Evolutionary conservation across 2,329 filamentous ascomycete species (phyloP).

Genomic region (Aspergillus brasiliensis): DNA sequence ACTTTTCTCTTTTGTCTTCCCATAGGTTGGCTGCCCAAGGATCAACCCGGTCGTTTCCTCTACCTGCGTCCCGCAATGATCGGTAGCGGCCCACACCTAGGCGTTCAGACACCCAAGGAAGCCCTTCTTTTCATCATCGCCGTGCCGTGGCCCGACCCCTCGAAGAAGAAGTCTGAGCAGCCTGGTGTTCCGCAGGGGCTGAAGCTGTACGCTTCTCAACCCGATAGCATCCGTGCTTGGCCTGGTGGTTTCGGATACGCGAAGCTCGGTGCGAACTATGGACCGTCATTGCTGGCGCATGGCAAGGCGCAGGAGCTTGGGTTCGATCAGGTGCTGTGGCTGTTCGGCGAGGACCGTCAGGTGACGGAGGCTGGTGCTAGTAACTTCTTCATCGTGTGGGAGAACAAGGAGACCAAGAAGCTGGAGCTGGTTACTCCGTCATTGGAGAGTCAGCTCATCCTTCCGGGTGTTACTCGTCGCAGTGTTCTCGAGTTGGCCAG

Average conservation of each 20-base stretch:
- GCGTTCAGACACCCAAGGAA: conserved; percentile 76
- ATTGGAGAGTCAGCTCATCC: conserved; percentile 77
- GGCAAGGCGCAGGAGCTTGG: conserved; percentile 71
- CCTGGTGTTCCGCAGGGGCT: conserved; percentile 42
- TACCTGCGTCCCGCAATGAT: conserved; percentile 89
- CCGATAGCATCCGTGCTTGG: conserved; percentile 88
- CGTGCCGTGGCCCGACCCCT: conserved; percentile 43
- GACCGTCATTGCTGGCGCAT: conserved; percentile 77
- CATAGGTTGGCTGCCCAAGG: conserved; percentile 72
- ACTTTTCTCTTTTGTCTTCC: background rate
- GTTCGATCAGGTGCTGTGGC: conserved; percentile 91
- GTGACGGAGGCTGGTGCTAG: conserved; percentile 90
- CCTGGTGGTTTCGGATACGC: conserved; percentile 89
- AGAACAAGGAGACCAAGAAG: conserved; percentile 56
- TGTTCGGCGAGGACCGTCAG: conserved; percentile 74
- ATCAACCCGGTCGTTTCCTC: conserved; percentile 65
- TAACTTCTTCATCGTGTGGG: conserved; percentile 90
- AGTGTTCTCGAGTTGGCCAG: conserved; percentile 74
- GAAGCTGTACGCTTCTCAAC: conserved; percentile 74
- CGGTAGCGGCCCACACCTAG: conserved; percentile 76
- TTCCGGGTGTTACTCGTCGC: conserved; percentile 84
- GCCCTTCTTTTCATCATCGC: conserved; percentile 87
- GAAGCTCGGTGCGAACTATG: conserved; percentile 93
- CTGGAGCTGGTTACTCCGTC: conserved; percentile 79
- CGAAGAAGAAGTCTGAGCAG: conserved; percentile 28